phyloP scores from a whole-genome alignment of 345 rosid genomes.

The Acer negundo region DNA sequence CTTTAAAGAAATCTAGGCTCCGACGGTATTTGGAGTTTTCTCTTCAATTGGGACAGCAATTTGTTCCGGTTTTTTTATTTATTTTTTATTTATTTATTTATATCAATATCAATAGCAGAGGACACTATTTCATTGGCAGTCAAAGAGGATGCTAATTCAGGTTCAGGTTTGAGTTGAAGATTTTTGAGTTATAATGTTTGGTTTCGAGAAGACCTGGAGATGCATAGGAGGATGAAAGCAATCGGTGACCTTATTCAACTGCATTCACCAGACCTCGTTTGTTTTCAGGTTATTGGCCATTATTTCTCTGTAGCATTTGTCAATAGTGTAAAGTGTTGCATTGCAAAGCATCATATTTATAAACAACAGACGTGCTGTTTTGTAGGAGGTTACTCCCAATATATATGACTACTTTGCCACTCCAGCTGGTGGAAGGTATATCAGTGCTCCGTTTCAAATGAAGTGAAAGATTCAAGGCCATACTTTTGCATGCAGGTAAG shows the following conservation, averaged over 20 bases:
- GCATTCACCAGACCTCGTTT: constrained; percentile 85
- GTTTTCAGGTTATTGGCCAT: constrained; percentile 72
- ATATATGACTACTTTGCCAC: constrained; percentile 63
- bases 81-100: too few species aligned
- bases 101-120: constrained; percentile 26
- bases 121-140: constrained; percentile 30
- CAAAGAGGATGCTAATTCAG: constrained; percentile 39
- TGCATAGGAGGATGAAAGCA: constrained; percentile 78
- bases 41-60: too few species aligned
- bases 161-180: constrained; percentile 45
- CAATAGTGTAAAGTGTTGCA: constrained; percentile 4
- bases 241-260: constrained; percentile 70
- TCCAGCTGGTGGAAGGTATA: constrained; percentile 91
- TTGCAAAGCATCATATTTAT: constrained; percentile 13
- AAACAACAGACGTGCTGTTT: not conserved
- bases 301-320: not conserved
- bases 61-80: too few species aligned
- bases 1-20: too few species aligned
- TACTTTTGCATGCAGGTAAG: constrained; percentile 90
- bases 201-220: constrained; percentile 92
- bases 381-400: constrained; percentile 83
- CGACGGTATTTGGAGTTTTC: too few species aligned
- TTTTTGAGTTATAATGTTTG: constrained; percentile 93
- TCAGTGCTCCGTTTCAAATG: constrained; percentile 59
- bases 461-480: constrained; percentile 41